These are phyloP conservation scores for Petasospora rhodanensis DNA, from an alignment of 1,139 yeast genomes.

Conservation along the genomic window DNA sequence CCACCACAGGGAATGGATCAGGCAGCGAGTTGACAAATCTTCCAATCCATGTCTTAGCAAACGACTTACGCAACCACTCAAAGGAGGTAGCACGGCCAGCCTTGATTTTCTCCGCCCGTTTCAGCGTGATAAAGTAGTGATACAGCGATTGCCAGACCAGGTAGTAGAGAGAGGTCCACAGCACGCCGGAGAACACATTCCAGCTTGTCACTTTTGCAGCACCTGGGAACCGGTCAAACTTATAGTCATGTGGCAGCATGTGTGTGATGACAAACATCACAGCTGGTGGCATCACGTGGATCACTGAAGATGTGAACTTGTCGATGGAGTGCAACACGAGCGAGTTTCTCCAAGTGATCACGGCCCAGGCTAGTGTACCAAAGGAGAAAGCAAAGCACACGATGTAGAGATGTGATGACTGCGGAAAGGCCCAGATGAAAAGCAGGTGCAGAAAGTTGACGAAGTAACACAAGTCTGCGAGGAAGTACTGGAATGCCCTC, in stretches of 20 bases:
- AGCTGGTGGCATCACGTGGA: constrained; percentile 87
- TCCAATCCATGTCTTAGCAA: constrained; percentile 65
- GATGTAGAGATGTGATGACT: constrained; percentile 65
- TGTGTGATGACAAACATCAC: constrained; percentile 87
- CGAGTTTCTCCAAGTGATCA: constrained; percentile 93
- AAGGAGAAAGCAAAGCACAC: constrained; percentile 82
- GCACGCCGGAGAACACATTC: constrained; percentile 66
- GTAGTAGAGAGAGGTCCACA: constrained; percentile 80
- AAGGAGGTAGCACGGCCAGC: constrained; percentile 87
- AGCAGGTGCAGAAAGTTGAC: constrained; percentile 68
- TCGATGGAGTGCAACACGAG: constrained; percentile 88
- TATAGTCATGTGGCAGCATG: constrained; percentile 56
- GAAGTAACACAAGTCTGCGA: constrained; percentile 92
- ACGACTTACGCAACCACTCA: constrained; percentile 71
- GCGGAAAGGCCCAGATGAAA: constrained; percentile 81
- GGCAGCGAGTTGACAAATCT: constrained; percentile 77
- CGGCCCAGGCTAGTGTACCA: constrained; percentile 92
- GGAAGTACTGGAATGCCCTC: constrained; percentile 72
- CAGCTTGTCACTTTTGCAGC: constrained; percentile 63
- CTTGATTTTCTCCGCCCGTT: constrained; percentile 72
- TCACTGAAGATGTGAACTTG: constrained; percentile 88
- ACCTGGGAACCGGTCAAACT: constrained; percentile 68
- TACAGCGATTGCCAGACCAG: constrained; percentile 88
- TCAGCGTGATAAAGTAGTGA: constrained; percentile 87
- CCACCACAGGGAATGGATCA: constrained; percentile 76